phyloP scores from a whole-genome alignment of 148 eudicot genomes.

The Agrostemma githago region DNA sequence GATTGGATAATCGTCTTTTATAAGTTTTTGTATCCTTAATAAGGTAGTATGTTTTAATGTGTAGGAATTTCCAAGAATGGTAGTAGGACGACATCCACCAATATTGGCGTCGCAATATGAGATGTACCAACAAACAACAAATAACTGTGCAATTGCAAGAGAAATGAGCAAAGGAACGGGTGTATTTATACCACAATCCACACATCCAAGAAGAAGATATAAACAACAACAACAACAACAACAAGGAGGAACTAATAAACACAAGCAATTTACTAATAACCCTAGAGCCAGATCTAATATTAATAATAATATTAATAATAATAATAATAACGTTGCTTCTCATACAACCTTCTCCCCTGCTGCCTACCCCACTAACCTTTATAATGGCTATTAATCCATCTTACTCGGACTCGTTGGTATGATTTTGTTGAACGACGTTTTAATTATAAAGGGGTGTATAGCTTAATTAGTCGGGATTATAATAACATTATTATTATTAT shows the following conservation, averaged over 20 bases:
- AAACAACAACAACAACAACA: conserved; percentile 40
- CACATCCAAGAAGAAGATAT: conserved; percentile 49
- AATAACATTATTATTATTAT: too few relatives aligned
- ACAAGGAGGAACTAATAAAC: conserved; percentile 24
- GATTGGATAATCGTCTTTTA: too few relatives aligned
- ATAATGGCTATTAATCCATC: not conserved
- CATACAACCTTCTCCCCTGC: conserved; percentile 9
- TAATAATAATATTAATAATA: too few relatives aligned
- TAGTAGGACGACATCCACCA: conserved; percentile 24
- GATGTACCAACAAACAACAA: conserved; percentile 29
- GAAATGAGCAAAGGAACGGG: conserved; percentile 78
- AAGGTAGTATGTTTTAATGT: not conserved
- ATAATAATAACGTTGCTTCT: not conserved
- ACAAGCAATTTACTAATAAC: conserved; percentile 12
- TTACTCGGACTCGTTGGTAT: not conserved
- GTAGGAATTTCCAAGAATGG: conserved; percentile 36
- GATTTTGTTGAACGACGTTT: not conserved
- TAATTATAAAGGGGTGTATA: not conserved
- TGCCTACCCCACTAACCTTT: conserved; percentile 8
- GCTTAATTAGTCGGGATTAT: not conserved
- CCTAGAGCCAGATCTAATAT: conserved; percentile 5
- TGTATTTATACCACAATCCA: conserved; percentile 69
- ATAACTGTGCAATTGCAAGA: conserved; percentile 26
- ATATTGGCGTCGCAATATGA: conserved; percentile 27
- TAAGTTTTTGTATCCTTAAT: too few relatives aligned